Evolutionary conservation across 2,329 filamentous ascomycete genomes (phyloP), one percentile per base, ranked within the genome.

Genomic region (Fusarium xylarioides): DNA sequence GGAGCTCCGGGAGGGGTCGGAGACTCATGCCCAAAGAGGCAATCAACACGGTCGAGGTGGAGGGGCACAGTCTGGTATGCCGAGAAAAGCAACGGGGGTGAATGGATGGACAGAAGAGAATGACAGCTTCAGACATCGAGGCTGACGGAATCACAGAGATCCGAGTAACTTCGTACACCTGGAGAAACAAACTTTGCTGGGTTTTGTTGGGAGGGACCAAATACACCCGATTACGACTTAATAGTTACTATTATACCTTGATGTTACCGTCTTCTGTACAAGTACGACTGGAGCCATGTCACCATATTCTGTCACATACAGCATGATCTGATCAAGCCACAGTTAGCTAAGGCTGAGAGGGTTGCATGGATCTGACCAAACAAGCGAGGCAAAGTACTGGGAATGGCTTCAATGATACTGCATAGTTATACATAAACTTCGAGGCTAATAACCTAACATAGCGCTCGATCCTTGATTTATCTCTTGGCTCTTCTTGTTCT

Each of bases 351-450:
- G 57, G 38, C 44, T 70, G 53, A 35, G 19, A 11, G 21, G 18
- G 37, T 54, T 55, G 38, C 40, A 58, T 58, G 40, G 54, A 50
- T 57, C 52, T 42, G 55, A 63, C 53, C 52, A 67, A 62, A 59
- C 37, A 37, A 37, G 57, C 52, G 54, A 55, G 30, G 47, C 21
- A 35, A 15, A 40, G 40, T 15, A 21, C 40, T 57, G 40, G 18
- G 37, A 28, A 44, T n/a, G 35, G 43, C 23, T 40, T 63, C 11
- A 63, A 52, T 37, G 44, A 68, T 57, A 52, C 43, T 67, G 60
- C 49, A 44, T 54, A 44, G 23, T 56, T 47, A 44, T 70, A 70
- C 61, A 73, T 67, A 66, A 67, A 73, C 66, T 70, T 73, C 56
- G 56, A 73, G 61, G 40, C 66, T 40, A 34, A 50, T 34, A 23